Conservation (phyloP, 306 rosid genomes). For the Malus sylvestris region DNA sequence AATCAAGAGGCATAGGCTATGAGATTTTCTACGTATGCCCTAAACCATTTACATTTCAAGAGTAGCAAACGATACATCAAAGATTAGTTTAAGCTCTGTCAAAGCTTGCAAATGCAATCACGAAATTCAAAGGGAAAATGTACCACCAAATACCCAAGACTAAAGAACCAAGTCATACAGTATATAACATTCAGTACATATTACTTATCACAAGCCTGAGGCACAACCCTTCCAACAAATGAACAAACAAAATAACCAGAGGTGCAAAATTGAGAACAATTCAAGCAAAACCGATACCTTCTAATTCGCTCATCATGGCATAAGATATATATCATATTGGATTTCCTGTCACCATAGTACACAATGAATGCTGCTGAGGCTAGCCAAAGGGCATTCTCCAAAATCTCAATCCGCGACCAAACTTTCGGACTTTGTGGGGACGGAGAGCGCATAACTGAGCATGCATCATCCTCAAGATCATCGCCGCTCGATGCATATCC, state of each 20-base stretch:
- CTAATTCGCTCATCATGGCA: slow-evolving; percentile 75
- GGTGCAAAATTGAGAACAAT: not conserved
- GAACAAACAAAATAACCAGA: not conserved
- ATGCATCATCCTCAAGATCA: slow-evolving; percentile 95
- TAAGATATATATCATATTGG: slow-evolving; percentile 74
- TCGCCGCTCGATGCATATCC: slow-evolving; percentile 92
- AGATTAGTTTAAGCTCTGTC: not conserved
- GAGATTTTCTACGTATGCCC: not conserved
- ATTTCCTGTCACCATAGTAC: slow-evolving; percentile 73
- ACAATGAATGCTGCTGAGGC: slow-evolving; percentile 71
- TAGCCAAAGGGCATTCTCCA: slow-evolving; percentile 83
- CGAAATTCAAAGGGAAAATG: not conserved
- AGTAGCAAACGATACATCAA: not conserved
- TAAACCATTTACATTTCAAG: not conserved
- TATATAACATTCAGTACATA: not conserved
- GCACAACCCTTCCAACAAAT: not conserved
- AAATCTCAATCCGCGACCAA: slow-evolving; percentile 61
- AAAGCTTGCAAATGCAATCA: not conserved
- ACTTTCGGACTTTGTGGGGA: slow-evolving; percentile 35
- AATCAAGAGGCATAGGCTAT: not conserved
- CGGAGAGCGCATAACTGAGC: slow-evolving; percentile 53
- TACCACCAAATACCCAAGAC: not conserved
- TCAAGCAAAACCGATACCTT: slow-evolving; percentile 42
- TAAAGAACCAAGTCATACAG: slow-evolving; percentile 1
- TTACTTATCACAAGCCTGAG: not conserved